Evolutionary conservation across 2,329 filamentous ascomycete species (phyloP).

Genomic region (Clarireedia monteithiana): DNA sequence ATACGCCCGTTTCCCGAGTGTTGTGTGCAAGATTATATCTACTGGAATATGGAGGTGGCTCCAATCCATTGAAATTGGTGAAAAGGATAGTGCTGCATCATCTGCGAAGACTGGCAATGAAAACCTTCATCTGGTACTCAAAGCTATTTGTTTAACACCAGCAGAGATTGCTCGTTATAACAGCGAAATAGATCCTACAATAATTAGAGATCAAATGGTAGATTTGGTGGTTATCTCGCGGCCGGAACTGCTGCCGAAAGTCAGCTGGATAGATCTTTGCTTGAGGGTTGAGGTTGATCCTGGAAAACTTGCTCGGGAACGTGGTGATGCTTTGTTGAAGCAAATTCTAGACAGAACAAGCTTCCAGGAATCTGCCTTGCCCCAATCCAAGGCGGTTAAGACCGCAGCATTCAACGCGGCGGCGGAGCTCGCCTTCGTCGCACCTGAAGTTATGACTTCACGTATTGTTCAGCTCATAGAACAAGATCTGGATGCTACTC

Average conservation of each 20-base stretch:
- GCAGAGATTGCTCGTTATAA: constrained; percentile 41
- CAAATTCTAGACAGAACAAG: constrained; percentile 51
- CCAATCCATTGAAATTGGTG: constrained; percentile 54
- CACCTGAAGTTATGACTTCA: constrained; percentile 73
- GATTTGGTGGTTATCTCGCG: constrained; percentile 72
- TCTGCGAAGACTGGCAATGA: constrained; percentile 56
- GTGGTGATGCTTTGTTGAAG: constrained; percentile 56
- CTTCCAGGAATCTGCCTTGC: constrained; percentile 43
- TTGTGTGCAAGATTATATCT: constrained; percentile 56
- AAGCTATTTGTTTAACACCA: constrained; percentile 53
- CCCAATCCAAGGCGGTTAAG: constrained; percentile 41
- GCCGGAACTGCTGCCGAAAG: constrained; percentile 65
- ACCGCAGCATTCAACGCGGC: constrained; percentile 75
- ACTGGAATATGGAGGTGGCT: constrained; percentile 77
- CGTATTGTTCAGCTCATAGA: constrained; percentile 67
- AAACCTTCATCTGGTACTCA: constrained; percentile 54
- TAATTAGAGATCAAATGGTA: constrained; percentile 64
- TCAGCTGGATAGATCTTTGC: constrained; percentile 85
- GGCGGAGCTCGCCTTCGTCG: constrained; percentile 88
- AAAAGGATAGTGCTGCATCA: constrained; percentile 68
- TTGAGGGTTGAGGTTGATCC: constrained; percentile 76
- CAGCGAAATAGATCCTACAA: constrained; percentile 36
- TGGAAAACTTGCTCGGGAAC: constrained; percentile 61
- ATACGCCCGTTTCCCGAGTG: constrained; percentile 51
- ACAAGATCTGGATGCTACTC: constrained; percentile 61